These are phyloP conservation scores for Excoecaria agallocha DNA, from an alignment of 345 rosid genomes.

Conservation along the genomic window DNA sequence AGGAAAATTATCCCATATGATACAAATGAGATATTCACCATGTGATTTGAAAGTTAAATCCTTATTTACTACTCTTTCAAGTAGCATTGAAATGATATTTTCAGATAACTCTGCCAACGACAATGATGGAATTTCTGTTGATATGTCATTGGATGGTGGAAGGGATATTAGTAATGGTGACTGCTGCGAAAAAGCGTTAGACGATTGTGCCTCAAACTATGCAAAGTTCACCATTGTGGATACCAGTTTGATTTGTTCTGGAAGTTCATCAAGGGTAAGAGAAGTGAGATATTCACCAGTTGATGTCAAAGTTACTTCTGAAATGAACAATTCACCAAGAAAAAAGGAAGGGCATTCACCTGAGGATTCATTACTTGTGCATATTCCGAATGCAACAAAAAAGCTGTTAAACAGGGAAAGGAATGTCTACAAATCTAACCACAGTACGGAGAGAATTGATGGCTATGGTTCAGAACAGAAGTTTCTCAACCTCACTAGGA, in stretches of 20 bases:
- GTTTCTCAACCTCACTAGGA: slow-evolving; percentile 26
- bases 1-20: slow-evolving; percentile 46
- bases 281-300: slow-evolving; percentile 42
- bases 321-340: slow-evolving; percentile 11
- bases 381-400: slow-evolving; percentile 12
- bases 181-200: slow-evolving; percentile 9
- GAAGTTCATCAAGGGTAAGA: slow-evolving; percentile 34
- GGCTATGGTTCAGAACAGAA: slow-evolving; percentile 20
- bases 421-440: neutral
- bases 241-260: slow-evolving; percentile 48
- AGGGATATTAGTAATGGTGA: slow-evolving; percentile 17
- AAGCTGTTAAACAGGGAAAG: slow-evolving; percentile 3
- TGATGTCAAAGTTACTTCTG: slow-evolving; percentile 25
- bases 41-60: slow-evolving; percentile 32
- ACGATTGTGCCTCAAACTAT: slow-evolving; percentile 18
- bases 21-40: slow-evolving; percentile 41
- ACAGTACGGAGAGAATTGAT: slow-evolving; percentile 12
- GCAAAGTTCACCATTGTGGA: slow-evolving; percentile 52
- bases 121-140: slow-evolving; percentile 26
- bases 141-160: slow-evolving; percentile 26
- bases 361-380: slow-evolving; percentile 21
- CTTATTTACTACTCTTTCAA: slow-evolving; percentile 26
- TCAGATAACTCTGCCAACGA: slow-evolving; percentile 20
- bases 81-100: slow-evolving; percentile 24
- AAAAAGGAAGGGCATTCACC: slow-evolving; percentile 19